Percentiles rank a stretch among this genome's conserved stretches.
phyloP scores from a whole-genome alignment of 2,329 filamentous ascomycete species.

The Verticillium dahliae region DNA sequence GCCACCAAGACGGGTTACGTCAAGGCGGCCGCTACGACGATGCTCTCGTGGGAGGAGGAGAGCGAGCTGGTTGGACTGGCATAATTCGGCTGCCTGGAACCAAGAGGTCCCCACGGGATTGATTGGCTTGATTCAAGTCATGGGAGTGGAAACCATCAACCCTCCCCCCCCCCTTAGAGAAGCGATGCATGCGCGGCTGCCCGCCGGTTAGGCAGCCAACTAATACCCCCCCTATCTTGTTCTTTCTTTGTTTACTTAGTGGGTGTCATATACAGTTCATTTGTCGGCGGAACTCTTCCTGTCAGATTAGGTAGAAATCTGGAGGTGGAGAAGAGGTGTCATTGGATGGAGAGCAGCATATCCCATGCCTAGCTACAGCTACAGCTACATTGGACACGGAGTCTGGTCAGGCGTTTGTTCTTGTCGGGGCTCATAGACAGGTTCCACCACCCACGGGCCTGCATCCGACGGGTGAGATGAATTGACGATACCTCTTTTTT shows the following conservation, averaged over 20 bases:
- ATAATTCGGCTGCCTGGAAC: background rate
- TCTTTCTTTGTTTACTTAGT: background rate
- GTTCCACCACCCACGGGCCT: background rate
- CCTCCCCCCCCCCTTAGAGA: background rate
- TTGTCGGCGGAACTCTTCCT: background rate
- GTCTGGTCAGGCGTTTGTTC: no score
- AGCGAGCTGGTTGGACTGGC: background rate
- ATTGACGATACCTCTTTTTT: background rate
- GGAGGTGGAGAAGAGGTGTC: background rate
- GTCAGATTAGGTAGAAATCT: background rate
- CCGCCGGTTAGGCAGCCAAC: background rate
- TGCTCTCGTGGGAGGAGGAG: background rate
- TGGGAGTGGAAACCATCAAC: no score
- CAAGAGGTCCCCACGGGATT: background rate
- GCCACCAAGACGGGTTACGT: constrained; percentile 13
- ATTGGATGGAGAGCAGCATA: no score
- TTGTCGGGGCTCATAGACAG: background rate
- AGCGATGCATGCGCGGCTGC: background rate
- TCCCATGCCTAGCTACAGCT: no score
- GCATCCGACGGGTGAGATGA: background rate
- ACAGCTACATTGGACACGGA: no score
- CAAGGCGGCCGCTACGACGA: background rate
- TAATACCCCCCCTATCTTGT: background rate
- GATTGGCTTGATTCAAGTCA: no score
- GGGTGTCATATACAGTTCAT: background rate